A percentile compares a stretch with the other conserved stretches of the same genome.
Conservation (phyloP, 345 rosid species). For the Lagerstroemia speciosa region DNA sequence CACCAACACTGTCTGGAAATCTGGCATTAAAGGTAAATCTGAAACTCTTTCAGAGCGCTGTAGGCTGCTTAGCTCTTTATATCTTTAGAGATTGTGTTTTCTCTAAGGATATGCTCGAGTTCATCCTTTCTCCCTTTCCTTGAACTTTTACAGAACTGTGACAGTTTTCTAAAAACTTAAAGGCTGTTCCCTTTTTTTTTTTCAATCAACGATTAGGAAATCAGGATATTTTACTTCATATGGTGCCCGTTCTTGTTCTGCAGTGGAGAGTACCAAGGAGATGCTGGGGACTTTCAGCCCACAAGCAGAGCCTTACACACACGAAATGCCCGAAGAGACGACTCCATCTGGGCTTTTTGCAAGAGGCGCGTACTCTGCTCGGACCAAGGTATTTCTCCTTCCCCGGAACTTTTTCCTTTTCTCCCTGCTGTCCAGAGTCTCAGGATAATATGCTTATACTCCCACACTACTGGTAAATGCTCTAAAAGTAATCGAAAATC, state of each 20-base stretch:
- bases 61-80: neutral
- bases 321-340: slow-evolving; percentile 69
- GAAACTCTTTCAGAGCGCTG: neutral
- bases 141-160: no score
- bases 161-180: no score
- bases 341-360: slow-evolving; percentile 90
- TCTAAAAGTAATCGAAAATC: neutral
- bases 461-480: neutral
- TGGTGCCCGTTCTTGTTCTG: neutral
- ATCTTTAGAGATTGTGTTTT: neutral
- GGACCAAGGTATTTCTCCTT: slow-evolving; percentile 44
- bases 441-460: neutral
- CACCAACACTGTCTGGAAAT: slow-evolving; percentile 73
- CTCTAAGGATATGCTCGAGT: no score
- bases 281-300: slow-evolving; percentile 97
- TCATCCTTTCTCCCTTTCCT: neutral
- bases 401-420: neutral
- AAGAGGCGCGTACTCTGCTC: slow-evolving; percentile 81
- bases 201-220: neutral
- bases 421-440: neutral
- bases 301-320: slow-evolving; percentile 67
- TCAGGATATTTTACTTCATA: neutral
- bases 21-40: slow-evolving; percentile 50
- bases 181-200: no score
- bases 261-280: slow-evolving; percentile 79